Evolutionary conservation across 2,329 filamentous ascomycete genomes (phyloP).

Genomic region (Calonectria ilicicola): DNA sequence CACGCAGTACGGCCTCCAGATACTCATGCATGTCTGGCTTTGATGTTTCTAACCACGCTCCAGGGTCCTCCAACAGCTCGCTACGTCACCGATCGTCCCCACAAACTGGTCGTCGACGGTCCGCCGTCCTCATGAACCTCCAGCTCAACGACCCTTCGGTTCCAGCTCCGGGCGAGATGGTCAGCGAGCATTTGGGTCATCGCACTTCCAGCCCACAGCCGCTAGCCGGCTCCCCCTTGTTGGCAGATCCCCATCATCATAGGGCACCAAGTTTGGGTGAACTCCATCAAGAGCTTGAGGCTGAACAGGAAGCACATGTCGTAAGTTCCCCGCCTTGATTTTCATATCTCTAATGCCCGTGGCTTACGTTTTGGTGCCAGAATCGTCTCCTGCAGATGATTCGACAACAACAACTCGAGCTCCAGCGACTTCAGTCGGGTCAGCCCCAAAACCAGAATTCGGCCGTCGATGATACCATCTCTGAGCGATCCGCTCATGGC

Average conservation of each 20-base stretch:
- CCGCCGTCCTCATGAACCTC: constrained; percentile 78
- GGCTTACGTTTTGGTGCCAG: constrained; percentile 50
- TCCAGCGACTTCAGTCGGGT: constrained; percentile 68
- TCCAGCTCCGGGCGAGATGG: constrained; percentile 77
- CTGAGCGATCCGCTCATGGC: constrained; percentile 57
- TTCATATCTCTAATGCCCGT: not conserved
- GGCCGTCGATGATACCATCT: constrained; percentile 63
- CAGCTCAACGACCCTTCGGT: constrained; percentile 78
- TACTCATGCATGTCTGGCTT: not conserved
- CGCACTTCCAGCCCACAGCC: constrained; percentile 56
- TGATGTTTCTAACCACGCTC: constrained; percentile 23
- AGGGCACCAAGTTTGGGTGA: constrained; percentile 79
- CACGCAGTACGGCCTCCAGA: constrained; percentile 60
- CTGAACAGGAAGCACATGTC: constrained; percentile 83
- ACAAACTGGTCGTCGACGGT: constrained; percentile 70
- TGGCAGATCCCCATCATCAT: constrained; percentile 70
- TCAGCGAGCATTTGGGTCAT: constrained; percentile 55
- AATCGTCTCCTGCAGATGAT: constrained; percentile 85
- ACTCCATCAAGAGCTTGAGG: constrained; percentile 83
- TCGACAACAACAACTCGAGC: constrained; percentile 78
- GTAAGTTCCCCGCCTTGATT: constrained; percentile 56
- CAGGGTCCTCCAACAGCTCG: constrained; percentile 67
- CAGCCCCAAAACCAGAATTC: constrained; percentile 51
- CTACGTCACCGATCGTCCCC: constrained; percentile 59
- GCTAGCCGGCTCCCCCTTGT: constrained; percentile 60